Conservation (phyloP, 1,284 basidiomycete genomes). For the Cystobasidium pallidum region DNA sequence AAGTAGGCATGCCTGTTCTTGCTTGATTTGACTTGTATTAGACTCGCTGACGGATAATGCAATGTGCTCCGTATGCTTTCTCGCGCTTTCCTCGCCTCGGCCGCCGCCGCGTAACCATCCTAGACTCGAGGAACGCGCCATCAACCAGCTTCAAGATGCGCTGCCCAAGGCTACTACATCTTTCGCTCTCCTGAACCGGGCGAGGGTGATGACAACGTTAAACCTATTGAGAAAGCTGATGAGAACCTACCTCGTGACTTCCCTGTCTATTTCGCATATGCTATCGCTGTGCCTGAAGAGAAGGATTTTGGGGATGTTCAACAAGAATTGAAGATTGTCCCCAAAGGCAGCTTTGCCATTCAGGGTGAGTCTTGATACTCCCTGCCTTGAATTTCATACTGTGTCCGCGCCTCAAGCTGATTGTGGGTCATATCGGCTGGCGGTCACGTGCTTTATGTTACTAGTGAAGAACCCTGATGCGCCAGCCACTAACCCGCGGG, state of each 20-base stretch:
- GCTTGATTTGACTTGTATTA: not conserved
- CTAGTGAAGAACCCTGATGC: conserved; percentile 59
- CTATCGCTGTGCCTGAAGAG: conserved; percentile 63
- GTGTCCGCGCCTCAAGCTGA: not conserved
- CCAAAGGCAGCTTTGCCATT: conserved; percentile 24
- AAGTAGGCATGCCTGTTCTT: conserved; percentile 50
- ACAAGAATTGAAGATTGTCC: conserved; percentile 61
- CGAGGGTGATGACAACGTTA: conserved; percentile 57
- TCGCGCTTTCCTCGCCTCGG: too few relatives aligned
- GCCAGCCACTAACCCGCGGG: conserved; percentile 54
- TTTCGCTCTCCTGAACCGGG: conserved; percentile 63
- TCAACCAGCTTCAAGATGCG: conserved; percentile 64
- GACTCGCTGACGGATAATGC: conserved; percentile 56
- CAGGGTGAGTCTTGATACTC: not conserved
- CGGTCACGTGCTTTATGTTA: too few relatives aligned
- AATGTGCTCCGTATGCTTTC: too few relatives aligned
- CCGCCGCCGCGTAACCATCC: too few relatives aligned
- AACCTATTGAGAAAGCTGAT: conserved; percentile 52
- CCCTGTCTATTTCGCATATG: conserved; percentile 62
- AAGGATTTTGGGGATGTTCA: conserved; percentile 61
- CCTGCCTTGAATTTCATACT: too few relatives aligned
- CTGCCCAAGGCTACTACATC: conserved; percentile 67
- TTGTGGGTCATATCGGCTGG: not conserved
- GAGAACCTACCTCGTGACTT: conserved; percentile 55
- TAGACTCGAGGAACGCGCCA: conserved; percentile 58